Evolutionary conservation across 1,139 yeast species (phyloP).

Genomic region (Torulaspora globosa): DNA sequence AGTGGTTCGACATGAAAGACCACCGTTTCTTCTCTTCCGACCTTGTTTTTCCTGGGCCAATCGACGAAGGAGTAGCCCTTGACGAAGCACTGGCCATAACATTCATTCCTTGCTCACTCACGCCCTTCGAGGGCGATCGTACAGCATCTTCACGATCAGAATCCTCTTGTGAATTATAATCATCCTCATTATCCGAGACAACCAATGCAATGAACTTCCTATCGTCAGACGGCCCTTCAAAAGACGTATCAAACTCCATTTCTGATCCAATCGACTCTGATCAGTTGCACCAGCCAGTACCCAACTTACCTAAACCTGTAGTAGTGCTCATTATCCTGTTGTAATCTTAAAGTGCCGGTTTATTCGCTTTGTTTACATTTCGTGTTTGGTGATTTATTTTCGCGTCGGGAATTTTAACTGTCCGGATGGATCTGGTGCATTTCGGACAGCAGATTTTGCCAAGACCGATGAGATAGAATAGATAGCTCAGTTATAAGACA

Average conservation of each 20-base stretch:
- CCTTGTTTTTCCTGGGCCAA: slow-evolving; percentile 7
- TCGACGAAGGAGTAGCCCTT: neutral
- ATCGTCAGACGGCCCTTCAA: slow-evolving; percentile 25
- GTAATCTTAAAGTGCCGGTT: neutral
- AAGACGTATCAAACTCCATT: slow-evolving; percentile 21
- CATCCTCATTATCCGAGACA: slow-evolving; percentile 35
- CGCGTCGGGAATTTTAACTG: neutral
- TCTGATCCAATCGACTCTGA: neutral
- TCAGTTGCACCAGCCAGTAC: neutral
- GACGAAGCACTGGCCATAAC: neutral
- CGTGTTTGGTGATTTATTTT: neutral
- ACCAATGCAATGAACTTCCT: slow-evolving; percentile 34
- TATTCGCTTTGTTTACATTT: slow-evolving; percentile 8
- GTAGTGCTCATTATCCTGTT: neutral
- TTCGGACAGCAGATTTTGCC: slow-evolving; percentile 6
- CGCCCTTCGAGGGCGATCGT: neutral
- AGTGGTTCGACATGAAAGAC: slow-evolving; percentile 32
- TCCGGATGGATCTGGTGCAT: slow-evolving; percentile 1
- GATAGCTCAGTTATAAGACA: too few relatives aligned
- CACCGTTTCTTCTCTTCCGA: slow-evolving; percentile 30
- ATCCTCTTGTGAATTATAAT: slow-evolving; percentile 23
- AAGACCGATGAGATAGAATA: too few relatives aligned
- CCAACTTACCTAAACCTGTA: neutral
- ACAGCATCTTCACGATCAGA: slow-evolving; percentile 13
- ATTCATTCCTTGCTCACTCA: neutral